Conservation (phyloP, 2,329 filamentous ascomycete genomes). For the Nigrospora osmanthi region DNA sequence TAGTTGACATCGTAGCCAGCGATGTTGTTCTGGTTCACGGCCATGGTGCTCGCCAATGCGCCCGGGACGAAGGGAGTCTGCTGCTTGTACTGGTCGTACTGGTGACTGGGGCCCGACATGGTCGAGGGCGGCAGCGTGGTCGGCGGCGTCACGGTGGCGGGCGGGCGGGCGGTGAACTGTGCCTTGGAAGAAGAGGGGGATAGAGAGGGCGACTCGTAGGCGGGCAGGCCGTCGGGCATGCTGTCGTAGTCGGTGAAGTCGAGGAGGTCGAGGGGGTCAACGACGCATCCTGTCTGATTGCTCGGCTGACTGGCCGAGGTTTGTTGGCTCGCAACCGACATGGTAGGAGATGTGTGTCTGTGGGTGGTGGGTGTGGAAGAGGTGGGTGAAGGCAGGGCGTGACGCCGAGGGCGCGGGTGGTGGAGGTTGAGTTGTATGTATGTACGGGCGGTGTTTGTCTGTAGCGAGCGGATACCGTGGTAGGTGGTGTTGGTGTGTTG, state of each 20-base stretch:
- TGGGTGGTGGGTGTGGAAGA: too few species aligned
- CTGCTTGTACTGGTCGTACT: conserved; percentile 92
- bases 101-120: conserved; percentile 78
- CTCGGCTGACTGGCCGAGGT: conserved; percentile 11
- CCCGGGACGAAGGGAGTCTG: conserved; percentile 88
- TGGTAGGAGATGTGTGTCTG: neutral
- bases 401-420: neutral
- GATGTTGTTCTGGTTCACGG: conserved; percentile 59
- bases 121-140: conserved; percentile 45
- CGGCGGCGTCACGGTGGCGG: conserved; percentile 46
- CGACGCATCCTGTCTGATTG: conserved; percentile 17
- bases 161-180: conserved; percentile 41
- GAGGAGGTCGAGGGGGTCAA: conserved; percentile 49
- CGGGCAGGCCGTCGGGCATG: conserved; percentile 40
- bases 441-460: neutral
- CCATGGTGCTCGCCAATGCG: conserved; percentile 71
- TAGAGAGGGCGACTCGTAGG: conserved; percentile 53
- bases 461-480: neutral
- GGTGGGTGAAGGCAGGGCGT: too few species aligned
- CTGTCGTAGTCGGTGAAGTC: conserved; percentile 58
- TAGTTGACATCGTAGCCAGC: conserved; percentile 46
- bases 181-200: conserved; percentile 50
- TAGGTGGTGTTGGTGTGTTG: neutral
- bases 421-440: neutral
- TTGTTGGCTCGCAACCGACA: conserved; percentile 12